phyloP scores from a whole-genome alignment of 2,329 filamentous ascomycete species.

The Massarina eburnea region DNA sequence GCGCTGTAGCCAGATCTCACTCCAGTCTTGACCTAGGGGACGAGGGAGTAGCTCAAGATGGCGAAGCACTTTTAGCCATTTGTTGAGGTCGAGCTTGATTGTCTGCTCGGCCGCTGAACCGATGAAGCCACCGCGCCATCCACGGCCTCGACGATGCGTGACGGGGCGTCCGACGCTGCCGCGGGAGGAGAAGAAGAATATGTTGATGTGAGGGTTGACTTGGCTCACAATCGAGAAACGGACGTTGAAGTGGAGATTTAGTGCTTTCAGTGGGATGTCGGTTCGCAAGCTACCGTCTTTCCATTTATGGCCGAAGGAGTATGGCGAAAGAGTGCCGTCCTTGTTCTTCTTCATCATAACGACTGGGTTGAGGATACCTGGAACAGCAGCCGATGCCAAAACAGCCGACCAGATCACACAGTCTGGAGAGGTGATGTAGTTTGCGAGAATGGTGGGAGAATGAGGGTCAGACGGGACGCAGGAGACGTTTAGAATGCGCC shows the following conservation, averaged over 20 bases:
- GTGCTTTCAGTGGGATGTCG: constrained; percentile 89
- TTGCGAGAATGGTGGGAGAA: constrained; percentile 86
- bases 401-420: constrained; percentile 99
- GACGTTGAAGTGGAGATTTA: constrained; percentile 97
- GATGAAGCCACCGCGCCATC: constrained; percentile 94
- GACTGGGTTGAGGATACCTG: constrained; percentile 91
- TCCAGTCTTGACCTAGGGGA: constrained; percentile 93
- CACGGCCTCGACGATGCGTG: constrained; percentile 87
- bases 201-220: constrained; percentile 96
- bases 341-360: constrained; percentile 86
- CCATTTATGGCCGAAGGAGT: constrained; percentile 98
- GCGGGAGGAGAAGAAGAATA: constrained; percentile 97
- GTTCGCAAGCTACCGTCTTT: constrained; percentile 94
- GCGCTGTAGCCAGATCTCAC: constrained; percentile 90
- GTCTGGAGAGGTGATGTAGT: constrained; percentile 92
- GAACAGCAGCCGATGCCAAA: constrained; percentile 90
- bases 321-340: constrained; percentile 77
- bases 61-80: constrained; percentile 94
- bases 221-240: constrained; percentile 89
- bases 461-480: constrained; percentile 96
- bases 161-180: constrained; percentile 91
- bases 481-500: constrained; percentile 90
- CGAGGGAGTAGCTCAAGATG: constrained; percentile 90
- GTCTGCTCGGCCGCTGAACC: constrained; percentile 92
- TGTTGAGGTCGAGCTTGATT: constrained; percentile 92